A percentile compares a stretch with the other conserved stretches of the same genome.
Conservation (phyloP, 2,329 filamentous ascomycete genomes). For the Diplodia scrobiculata region DNA sequence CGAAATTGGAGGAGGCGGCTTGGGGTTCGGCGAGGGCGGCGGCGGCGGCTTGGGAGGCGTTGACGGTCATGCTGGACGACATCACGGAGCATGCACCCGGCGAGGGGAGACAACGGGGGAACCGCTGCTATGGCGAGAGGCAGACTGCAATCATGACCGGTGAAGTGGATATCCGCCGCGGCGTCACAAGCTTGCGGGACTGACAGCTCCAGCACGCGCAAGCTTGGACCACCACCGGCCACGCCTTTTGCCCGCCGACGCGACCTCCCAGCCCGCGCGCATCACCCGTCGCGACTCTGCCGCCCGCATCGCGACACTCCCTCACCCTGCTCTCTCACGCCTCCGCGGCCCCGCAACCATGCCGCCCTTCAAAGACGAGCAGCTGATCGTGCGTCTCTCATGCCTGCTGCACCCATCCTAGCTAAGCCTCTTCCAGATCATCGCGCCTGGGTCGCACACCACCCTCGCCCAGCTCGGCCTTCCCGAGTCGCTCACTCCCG, state of each 20-base stretch:
- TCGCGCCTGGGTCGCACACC: constrained; percentile 82
- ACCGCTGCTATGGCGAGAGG: constrained; percentile 4
- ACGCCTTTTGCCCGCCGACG: constrained; percentile 26
- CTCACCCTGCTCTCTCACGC: neutral
- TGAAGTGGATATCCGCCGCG: neutral
- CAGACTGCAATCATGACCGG: neutral
- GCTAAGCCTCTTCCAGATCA: constrained; percentile 51
- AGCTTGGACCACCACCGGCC: constrained; percentile 17
- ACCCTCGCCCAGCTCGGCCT: constrained; percentile 90
- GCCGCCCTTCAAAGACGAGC: constrained; percentile 52
- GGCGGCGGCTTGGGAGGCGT: constrained; percentile 1
- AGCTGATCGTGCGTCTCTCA: constrained; percentile 45
- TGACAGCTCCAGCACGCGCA: constrained; percentile 5
- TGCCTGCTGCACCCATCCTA: neutral
- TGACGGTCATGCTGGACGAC: constrained; percentile 12
- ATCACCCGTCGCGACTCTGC: constrained; percentile 8
- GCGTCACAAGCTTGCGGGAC: constrained; percentile 14
- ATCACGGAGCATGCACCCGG: neutral
- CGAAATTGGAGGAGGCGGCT: constrained; percentile 40
- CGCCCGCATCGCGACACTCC: neutral
- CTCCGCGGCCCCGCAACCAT: constrained; percentile 36
- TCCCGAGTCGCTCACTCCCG: constrained; percentile 85
- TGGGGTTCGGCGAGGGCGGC: constrained; percentile 20
- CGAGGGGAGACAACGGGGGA: neutral
- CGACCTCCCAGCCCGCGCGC: constrained; percentile 18